Conservation (phyloP, 306 rosid species). For the Dalbergia oliveri region DNA sequence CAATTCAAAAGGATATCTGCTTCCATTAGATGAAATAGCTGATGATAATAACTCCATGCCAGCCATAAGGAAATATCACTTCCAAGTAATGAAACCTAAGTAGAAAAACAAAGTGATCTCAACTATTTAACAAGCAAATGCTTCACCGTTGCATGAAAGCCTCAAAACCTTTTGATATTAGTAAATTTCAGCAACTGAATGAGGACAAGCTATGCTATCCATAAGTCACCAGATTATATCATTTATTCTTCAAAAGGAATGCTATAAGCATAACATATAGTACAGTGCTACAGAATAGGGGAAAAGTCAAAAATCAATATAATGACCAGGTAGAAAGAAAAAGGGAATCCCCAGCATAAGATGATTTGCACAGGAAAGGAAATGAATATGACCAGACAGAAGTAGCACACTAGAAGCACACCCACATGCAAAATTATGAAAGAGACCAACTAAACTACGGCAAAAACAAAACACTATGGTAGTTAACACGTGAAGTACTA, state of each 20-base stretch:
- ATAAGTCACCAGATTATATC: constrained; percentile 27
- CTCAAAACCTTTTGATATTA: constrained; percentile 6
- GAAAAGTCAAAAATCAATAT: constrained; percentile 22
- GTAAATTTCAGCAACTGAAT: background rate
- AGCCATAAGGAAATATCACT: background rate
- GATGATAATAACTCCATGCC: constrained; percentile 18
- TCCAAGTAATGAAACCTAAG: constrained; percentile 30
- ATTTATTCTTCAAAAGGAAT: background rate
- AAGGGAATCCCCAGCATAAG: constrained; percentile 12
- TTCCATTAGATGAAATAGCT: background rate
- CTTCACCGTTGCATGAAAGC: constrained; percentile 28
- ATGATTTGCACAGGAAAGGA: constrained; percentile 30
- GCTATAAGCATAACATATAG: background rate
- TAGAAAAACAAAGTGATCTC: constrained; percentile 18
- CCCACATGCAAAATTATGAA: constrained; percentile 25
- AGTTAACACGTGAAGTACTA: constrained; percentile 28
- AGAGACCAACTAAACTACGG: constrained; percentile 18
- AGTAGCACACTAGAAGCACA: constrained; percentile 34
- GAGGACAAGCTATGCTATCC: constrained; percentile 7
- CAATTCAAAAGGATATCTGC: constrained; percentile 11
- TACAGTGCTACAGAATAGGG: background rate
- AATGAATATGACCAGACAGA: constrained; percentile 13
- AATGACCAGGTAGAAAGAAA: constrained; percentile 19
- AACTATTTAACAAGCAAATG: constrained; percentile 34
- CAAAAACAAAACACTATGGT: constrained; percentile 13